Conservation (phyloP, 306 rosid genomes). For the Biancaea sappan region DNA sequence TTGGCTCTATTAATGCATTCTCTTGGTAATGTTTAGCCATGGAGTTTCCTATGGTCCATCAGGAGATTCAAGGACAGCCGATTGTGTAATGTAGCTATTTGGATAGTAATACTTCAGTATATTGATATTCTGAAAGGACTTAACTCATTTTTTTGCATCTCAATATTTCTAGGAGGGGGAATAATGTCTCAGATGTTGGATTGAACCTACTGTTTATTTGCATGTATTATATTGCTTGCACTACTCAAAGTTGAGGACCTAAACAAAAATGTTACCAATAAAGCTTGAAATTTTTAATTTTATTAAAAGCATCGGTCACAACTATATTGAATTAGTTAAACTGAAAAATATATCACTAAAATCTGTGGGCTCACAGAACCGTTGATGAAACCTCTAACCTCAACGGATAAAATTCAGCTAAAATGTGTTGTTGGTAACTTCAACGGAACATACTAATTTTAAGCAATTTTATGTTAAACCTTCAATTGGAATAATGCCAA, state of each 20-base stretch:
- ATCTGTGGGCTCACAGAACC: not conserved
- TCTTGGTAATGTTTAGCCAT: not conserved
- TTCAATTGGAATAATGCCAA: too few species aligned
- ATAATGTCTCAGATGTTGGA: not conserved
- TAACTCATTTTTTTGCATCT: not conserved
- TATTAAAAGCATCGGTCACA: not conserved
- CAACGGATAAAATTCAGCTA: conserved; percentile 2
- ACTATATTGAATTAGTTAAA: not conserved
- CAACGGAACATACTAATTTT: too few species aligned
- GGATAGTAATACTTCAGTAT: too few species aligned
- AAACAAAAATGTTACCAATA: not conserved
- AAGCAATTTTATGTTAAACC: too few species aligned
- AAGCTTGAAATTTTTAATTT: not conserved
- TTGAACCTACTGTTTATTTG: not conserved
- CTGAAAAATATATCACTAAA: too few species aligned
- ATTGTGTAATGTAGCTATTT: not conserved
- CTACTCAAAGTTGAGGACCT: not conserved
- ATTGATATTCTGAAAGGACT: not conserved
- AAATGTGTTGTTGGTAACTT: too few species aligned
- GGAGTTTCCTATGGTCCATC: not conserved
- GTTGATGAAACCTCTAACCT: not conserved
- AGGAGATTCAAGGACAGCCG: not conserved
- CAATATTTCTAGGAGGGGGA: not conserved
- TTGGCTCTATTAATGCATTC: not conserved
- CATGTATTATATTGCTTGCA: not conserved